Base-by-base conservation (phyloP, 352 stramenopile species). In the Phytophthora nicotianae region DNA sequence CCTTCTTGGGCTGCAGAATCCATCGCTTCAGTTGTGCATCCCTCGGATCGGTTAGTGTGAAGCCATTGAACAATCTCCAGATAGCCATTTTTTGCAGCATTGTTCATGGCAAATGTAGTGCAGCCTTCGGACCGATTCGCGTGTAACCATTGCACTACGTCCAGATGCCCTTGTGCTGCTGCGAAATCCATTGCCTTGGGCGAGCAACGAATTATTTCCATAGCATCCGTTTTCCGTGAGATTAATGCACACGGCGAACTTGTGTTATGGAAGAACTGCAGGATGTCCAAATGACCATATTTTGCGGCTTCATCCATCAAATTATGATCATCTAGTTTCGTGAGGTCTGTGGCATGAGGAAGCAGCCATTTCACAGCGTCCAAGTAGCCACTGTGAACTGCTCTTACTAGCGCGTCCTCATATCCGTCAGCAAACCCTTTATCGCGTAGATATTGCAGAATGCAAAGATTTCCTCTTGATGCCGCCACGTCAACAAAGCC, bases 121-220 rank as follows among this genome's bases (percentile, higher is more conserved):
- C 35, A 41, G 35, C 35, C 35, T 19, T 41, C 37, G n/a, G 10
- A 11, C 3, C 37, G 37, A 43, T 43, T 43, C 6, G 5, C 14
- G n/a, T 43, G 37, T 43, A 43, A 10, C 37, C 37, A 43, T 43
- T 43, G 37, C n/a, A 43, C 37, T 17, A 43, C 37, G 10, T 21
- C 37, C n/a, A 43, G 37, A 17, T 43, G n/a, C 23, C 37, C 37
- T 4, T 43, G 37, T 23, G 37, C n/a, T 21, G 37, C 37, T 13
- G 37, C 37, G 37, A 4, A 43, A 10, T 43, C 10, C 37, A 43
- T 23, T 11, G 37, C 37, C n/a, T 43, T n/a, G 3, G 16, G n/a
- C 37, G 37, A 43, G 37, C n/a, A 43, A n/a, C n/a, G n/a, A n/a
- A n/a, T n/a, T n/a, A n/a, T n/a, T n/a, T n/a, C n/a, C n/a, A n/a